Base-by-base conservation (phyloP, 1,284 basidiomycete genomes). In the Cryptococcus floricola region DNA sequence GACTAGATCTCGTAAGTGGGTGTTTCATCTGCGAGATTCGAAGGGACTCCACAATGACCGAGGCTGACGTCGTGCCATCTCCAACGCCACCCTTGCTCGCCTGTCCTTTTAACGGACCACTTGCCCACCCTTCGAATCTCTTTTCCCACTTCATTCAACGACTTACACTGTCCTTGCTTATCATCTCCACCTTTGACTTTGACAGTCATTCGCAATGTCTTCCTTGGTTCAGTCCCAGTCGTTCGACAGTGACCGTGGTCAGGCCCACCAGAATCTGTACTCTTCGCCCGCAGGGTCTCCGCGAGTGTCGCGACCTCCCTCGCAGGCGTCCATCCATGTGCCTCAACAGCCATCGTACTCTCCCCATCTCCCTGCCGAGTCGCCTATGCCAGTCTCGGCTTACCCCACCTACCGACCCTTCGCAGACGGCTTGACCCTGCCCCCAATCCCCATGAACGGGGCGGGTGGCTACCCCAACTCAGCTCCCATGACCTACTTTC, bases 281-380 rank as follows among this genome's bases (percentile, higher is more conserved):
- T 52, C 62, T 2, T 65, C 69, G 18, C 65, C 68, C 8, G 39
- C 49, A 41, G 58, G 58, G 3, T 71, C 69, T 8, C 67, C 69
- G 12, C 56, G 56, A 14, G 57, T 62, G n/a, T 57, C 55, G 23
- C 59, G 69, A 42, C 61, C 69, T 14, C 45, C 59, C 5, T 70
- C 69, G 19, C 69, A 71, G 53, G 44, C 61, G 8, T 67, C 67
- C 13, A 54, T 68, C 25, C 67, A 70, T 45, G 38, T 69, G 12
- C 52, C 66, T 25, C 63, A 66, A 9, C 34, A 39, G 19, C 28
- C 45, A 18, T 46, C 37, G 23, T 68, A 64, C 50, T 67, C 69
- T 13, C 66, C 69, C 34, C n/a, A 41, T 37, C 39, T 57, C 43
- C 52, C 43, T 50, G 52, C 57, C 51, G 56, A 48, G 27, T 53